Percentiles rank a stretch among this genome's conserved stretches.
Conservation (phyloP, 2,329 filamentous ascomycete species). For the Aspergillus calidoustus region DNA sequence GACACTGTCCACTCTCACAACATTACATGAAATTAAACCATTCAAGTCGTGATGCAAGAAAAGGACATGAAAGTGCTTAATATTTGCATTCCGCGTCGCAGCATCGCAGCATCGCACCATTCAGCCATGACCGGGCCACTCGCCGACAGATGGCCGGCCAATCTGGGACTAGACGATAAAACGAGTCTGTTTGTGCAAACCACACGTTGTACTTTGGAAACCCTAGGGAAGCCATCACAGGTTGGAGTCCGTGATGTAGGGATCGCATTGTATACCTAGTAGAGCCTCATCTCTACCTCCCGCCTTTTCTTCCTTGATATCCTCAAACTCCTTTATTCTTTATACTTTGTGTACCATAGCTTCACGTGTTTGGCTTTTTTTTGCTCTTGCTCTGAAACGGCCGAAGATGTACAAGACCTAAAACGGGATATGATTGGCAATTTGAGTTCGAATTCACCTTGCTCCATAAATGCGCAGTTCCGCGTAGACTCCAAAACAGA, state of each 20-base stretch:
- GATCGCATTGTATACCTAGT: not conserved
- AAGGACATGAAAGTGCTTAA: not conserved
- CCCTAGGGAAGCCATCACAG: not conserved
- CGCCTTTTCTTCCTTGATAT: not conserved
- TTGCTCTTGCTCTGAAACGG: not conserved
- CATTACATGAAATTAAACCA: not conserved
- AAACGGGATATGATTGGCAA: not conserved
- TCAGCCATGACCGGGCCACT: not conserved
- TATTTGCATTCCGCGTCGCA: not conserved
- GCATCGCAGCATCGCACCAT: not conserved
- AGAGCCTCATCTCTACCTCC: slow-evolving; percentile 1
- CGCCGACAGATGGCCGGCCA: not conserved
- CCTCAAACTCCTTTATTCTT: not conserved
- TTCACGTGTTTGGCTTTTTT: not conserved
- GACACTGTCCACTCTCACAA: not conserved
- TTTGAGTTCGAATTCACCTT: not conserved
- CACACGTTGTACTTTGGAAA: not conserved
- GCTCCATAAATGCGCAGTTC: not conserved
- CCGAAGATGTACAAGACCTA: slow-evolving; percentile 7
- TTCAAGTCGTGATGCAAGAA: not conserved
- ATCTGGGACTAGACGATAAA: slow-evolving; percentile 1
- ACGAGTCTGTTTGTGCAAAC: not conserved
- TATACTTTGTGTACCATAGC: not conserved
- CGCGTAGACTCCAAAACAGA: not conserved
- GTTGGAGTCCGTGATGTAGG: not conserved